phyloP scores from a whole-genome alignment of 257 asterid genomes.

The Penstemon barbatus region DNA sequence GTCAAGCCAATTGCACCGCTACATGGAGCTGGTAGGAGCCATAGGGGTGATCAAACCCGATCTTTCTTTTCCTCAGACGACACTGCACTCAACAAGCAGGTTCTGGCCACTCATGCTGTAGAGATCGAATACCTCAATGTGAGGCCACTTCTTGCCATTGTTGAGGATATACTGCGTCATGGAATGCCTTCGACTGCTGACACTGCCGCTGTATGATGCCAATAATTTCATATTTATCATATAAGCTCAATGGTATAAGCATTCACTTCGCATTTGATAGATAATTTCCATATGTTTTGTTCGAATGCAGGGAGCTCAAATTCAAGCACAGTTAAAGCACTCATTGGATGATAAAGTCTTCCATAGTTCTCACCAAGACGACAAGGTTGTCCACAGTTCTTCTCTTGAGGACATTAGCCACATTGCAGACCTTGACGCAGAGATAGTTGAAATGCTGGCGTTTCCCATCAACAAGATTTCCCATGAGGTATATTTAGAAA shows the following conservation, averaged over 20 bases:
- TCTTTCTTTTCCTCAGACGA: constrained; percentile 51
- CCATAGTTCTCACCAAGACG: constrained; percentile 6
- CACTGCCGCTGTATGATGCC: constrained; percentile 18
- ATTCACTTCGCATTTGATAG: not conserved
- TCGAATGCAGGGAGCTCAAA: constrained; percentile 31
- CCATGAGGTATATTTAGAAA: constrained; percentile 48
- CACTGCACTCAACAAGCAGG: constrained; percentile 49
- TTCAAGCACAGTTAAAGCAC: constrained; percentile 28
- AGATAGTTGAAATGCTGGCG: constrained; percentile 55
- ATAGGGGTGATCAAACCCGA: constrained; percentile 44
- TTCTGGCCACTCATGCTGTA: constrained; percentile 48
- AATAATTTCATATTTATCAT: not conserved
- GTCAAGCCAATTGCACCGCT: constrained; percentile 4
- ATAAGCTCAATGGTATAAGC: not conserved
- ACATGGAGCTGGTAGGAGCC: constrained; percentile 24
- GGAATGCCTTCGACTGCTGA: constrained; percentile 36
- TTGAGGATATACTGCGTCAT: constrained; percentile 60
- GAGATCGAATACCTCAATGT: constrained; percentile 59
- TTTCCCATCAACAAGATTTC: constrained; percentile 69
- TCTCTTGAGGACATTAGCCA: constrained; percentile 26
- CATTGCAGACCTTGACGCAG: constrained; percentile 42
- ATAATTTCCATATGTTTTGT: not conserved
- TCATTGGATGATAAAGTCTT: constrained; percentile 32
- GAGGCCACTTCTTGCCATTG: constrained; percentile 47
- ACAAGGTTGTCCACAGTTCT: constrained; percentile 28